Base-by-base conservation (phyloP, 441 rosid species). In the Jatropha multifida region DNA sequence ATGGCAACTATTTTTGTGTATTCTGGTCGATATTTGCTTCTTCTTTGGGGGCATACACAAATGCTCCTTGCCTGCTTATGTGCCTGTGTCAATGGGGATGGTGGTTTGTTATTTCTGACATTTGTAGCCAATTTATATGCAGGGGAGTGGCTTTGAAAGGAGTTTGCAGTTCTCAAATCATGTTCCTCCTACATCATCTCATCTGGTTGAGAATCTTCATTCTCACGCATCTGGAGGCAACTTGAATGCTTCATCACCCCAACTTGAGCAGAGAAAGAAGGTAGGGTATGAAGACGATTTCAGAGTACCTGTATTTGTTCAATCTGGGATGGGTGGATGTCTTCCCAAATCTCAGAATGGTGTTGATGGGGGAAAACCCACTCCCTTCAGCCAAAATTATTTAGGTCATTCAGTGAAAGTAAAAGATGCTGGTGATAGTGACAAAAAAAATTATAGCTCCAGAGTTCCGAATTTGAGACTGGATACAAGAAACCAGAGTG, bases 261-360 rank as follows among this genome's bases (percentile, higher is more conserved):
- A 52, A 27, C 77, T 69, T 76, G 85, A 79, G 32, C 84, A 79
- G 82, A 83, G 84, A 79, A 88, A 86, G 82, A 82, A 80, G 78
- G 74, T 72, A 3, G 80, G 87, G 54, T 92, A 91, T 79, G 97
- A 90, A 76, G 95, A 90, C 72, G 96, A 91, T 80, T 90, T 86
- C 65, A 79, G 73, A 17, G 99, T 94, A 81, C 96, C 97, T 6
- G 87, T 90, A 37, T 93, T 72, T 82, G 69, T 85, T 69, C 88
- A 81, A 56, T 84, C 89, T 5, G 85, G 78, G 77, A 71, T n/a
- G 5, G 85, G 44, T 71, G 87, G 80, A 75, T 48, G 7, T 70
- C 81, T 65, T 72, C 59, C 60, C 32, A 86, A 77, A 78, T 65
- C 58, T 73, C 85, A 76, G 75, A 79, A 70, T 61, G 76, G 83